Evolutionary conservation across 371 early-diverging fungal genomes (phyloP), one percentile per base, ranked within the genome.

Genomic region (Mortierella sp.): DNA sequence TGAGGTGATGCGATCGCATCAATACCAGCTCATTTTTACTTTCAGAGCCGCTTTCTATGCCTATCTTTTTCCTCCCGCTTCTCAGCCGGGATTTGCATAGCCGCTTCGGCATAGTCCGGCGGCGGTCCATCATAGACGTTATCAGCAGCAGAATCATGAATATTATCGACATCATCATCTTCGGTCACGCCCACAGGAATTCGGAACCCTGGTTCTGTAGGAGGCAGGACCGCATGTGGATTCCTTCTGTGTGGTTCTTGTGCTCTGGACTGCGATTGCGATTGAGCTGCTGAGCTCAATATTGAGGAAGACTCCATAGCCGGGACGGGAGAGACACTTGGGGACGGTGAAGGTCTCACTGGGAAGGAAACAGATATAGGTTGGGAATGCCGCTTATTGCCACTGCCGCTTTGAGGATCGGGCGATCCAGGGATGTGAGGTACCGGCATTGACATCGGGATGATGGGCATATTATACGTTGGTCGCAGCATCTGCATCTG

Each of bases 41-140:
- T n/a, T n/a, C n/a, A n/a, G n/a, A n/a, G n/a, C n/a, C n/a, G n/a
- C n/a, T n/a, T n/a, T n/a, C n/a, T n/a, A n/a, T n/a, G n/a, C n/a
- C n/a, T n/a, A n/a, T n/a, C n/a, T 28, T 75, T 75, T 31, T 75
- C 56, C 3, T 75, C 75, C 17, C 55, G 11, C 43, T 56, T 60
- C 49, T 75, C 76, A 17, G 76, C 68, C 3, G 76, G 76, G 0
- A 50, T 64, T 21, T 39, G 53, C 76, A 75, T 75, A 0, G 69
- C 46, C 0, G 64, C 64, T 24, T 75, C 76, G 0, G 64, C 76
- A 57, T 75, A 75, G 21, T 69, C 76, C 4, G 76, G 76, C 4
- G 76, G 76, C 1, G 76, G 76, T 0, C 76, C 76, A 51, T 75
- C 76, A 37, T 75, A 75, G n/a, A n/a, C n/a, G n/a, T n/a, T n/a